phyloP scores from a whole-genome alignment of 2,329 filamentous ascomycete species.

The Fulvia fulva region DNA sequence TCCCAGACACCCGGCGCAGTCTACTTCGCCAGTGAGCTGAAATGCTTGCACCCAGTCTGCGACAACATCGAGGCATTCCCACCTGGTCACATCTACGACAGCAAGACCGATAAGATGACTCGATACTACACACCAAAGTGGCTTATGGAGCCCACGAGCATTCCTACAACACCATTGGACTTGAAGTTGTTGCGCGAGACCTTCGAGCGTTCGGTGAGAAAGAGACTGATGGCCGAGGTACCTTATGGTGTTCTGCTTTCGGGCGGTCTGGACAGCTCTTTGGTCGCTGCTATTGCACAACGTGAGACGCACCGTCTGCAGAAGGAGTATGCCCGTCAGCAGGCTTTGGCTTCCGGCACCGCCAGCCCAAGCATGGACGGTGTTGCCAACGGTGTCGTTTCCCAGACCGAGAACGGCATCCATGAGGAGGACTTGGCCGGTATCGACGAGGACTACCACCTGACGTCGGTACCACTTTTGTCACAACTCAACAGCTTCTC shows the following conservation, averaged over 20 bases:
- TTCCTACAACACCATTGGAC: constrained; percentile 78
- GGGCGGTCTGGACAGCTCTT: constrained; percentile 89
- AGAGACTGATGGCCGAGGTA: constrained; percentile 97
- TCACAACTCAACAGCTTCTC: constrained; percentile 98
- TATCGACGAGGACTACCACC: constrained; percentile 86
- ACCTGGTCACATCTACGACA: constrained; percentile 94
- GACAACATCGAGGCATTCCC: constrained; percentile 94
- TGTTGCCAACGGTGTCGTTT: constrained; percentile 44
- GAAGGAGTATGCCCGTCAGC: constrained; percentile 34
- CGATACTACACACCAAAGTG: constrained; percentile 90
- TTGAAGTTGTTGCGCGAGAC: constrained; percentile 75
- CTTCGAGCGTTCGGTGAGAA: constrained; percentile 87
- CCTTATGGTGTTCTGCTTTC: constrained; percentile 95
- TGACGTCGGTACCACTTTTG: constrained; percentile 85
- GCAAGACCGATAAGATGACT: constrained; percentile 76
- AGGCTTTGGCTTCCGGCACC: constrained; percentile 38
- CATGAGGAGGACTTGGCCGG: constrained; percentile 74
- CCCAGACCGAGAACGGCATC: constrained; percentile 39
- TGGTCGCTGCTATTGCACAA: constrained; percentile 93
- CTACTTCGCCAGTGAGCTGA: constrained; percentile 96
- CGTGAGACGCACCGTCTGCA: constrained; percentile 74
- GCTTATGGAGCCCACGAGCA: constrained; percentile 73
- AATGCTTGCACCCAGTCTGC: constrained; percentile 87
- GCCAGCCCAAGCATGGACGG: constrained; percentile 29
- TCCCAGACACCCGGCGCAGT: constrained; percentile 77